Base-by-base conservation (phyloP, 1,139 yeast genomes). In the Yamadazyma pseudoaaseri region DNA sequence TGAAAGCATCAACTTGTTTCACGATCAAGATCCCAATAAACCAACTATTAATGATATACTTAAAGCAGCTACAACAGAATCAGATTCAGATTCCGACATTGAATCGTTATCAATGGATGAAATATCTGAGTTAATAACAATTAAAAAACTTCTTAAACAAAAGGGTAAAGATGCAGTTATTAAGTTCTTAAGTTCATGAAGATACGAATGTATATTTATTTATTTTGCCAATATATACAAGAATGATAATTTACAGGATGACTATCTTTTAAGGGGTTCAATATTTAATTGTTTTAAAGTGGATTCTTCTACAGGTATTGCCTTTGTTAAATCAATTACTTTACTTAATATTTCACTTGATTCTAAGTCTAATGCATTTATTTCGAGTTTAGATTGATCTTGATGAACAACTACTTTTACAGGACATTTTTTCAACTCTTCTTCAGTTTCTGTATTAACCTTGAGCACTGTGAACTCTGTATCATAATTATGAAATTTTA, bases 401-500 rank as follows among this genome's bases (percentile, higher is more conserved):
- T 44, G 47, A 43, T 62, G 63, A 9, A 67, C 54, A 13, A 58
- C 51, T 20, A 70, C 50, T 37, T 55, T 59, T 14, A 77, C 70
- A 1, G 85, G 85, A 40, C 76, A 67, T 30, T 62, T 56, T 28
- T 61, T 65, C 22, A 70, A 70, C 23, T 68, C 62, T 31, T 51
- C 53, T 37, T 60, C 63, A 31, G 59, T 61, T 17, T 56, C 58
- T 35, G 77, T 70, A 21, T 62, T 60, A 28, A 82, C 67, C 45
- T 86, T 68, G 17, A 71, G 63, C 29, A 87, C 83, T 18, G 76
- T 69, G 39, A 86, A 79, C 22, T 77, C 73, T 21, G 85, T 54
- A 27, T 67, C 64, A 20, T 92, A 92, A 58, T 89, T 89, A 62
- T 86, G 90, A 59, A 85, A 89, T 54, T 80, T 83, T 39, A 89